These are phyloP conservation scores for Rhizopogon vesiculosus DNA, from an alignment of 768 basidiomycete genomes.

Conservation along the genomic window DNA sequence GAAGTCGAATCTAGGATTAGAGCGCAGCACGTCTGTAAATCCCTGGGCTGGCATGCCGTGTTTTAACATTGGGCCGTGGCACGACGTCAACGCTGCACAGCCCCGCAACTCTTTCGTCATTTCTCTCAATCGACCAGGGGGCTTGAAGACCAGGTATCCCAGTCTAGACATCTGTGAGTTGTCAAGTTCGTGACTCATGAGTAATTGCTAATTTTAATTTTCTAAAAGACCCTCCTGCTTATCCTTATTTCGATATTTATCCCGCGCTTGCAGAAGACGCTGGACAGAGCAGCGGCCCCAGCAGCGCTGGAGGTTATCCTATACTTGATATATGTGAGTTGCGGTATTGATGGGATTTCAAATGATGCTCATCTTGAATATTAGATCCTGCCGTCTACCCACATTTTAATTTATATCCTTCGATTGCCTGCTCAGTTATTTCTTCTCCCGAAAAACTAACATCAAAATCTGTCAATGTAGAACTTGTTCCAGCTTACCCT, in stretches of 20 bases:
- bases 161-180: conserved; percentile 25
- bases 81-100: conserved; percentile 7
- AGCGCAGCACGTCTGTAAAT: conserved; percentile 1
- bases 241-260: conserved; percentile 41
- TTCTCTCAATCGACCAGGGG: conserved; percentile 3
- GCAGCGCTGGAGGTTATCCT: conserved; percentile 16
- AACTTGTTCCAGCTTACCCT: conserved; percentile 10
- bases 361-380: background rate
- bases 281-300: background rate
- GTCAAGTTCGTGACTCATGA: background rate
- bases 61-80: conserved; percentile 30
- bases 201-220: conserved; percentile 6
- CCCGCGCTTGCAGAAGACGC: conserved; percentile 15
- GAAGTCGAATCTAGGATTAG: background rate
- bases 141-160: conserved; percentile 16
- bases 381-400: conserved; percentile 40
- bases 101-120: background rate
- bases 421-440: conserved; percentile 4
- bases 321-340: conserved; percentile 5
- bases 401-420: conserved; percentile 36
- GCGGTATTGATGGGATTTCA: background rate
- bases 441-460: background rate
- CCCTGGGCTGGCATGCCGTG: conserved; percentile 15
- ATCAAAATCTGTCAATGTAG: conserved; percentile 5
- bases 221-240: conserved; percentile 32